phyloP scores from a whole-genome alignment of 495 filamentous ascomycete species.

The Aspergillus mulundensis region DNA sequence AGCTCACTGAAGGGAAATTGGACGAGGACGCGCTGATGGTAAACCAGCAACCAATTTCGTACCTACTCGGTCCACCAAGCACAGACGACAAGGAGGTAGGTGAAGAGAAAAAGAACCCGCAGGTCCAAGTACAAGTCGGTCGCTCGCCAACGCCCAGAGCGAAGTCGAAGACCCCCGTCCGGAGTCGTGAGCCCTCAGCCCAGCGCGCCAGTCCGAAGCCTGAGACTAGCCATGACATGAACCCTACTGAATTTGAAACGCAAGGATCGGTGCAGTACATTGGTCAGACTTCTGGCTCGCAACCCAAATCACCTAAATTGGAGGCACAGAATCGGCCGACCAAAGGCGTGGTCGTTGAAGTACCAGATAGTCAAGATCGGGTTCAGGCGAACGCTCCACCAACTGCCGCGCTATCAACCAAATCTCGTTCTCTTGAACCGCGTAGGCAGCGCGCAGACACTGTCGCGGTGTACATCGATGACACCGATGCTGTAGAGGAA shows the following conservation, averaged over 20 bases:
- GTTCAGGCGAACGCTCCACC: background rate
- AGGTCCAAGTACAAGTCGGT: background rate
- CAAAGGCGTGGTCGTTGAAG: conserved; percentile 21
- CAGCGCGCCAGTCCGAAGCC: background rate
- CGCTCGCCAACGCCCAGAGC: background rate
- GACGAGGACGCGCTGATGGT: conserved; percentile 24
- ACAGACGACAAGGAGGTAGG: background rate
- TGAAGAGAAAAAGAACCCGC: background rate
- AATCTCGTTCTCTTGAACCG: background rate
- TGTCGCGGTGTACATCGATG: background rate
- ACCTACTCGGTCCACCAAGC: conserved; percentile 26
- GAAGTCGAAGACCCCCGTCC: background rate
- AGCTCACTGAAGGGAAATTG: conserved; percentile 15
- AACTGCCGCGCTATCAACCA: background rate
- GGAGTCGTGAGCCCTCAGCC: background rate
- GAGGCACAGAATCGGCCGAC: background rate
- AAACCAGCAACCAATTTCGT: conserved; percentile 31
- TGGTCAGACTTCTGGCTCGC: background rate
- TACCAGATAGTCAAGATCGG: conserved; percentile 36
- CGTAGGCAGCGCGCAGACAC: background rate
- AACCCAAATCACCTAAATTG: background rate
- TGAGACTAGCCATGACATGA: background rate
- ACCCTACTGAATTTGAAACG: background rate
- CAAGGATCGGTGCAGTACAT: background rate
- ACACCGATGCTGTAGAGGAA: conserved; percentile 3